Conservation (phyloP, 2,329 filamentous ascomycete species). For the Ophiostoma sp. region DNA sequence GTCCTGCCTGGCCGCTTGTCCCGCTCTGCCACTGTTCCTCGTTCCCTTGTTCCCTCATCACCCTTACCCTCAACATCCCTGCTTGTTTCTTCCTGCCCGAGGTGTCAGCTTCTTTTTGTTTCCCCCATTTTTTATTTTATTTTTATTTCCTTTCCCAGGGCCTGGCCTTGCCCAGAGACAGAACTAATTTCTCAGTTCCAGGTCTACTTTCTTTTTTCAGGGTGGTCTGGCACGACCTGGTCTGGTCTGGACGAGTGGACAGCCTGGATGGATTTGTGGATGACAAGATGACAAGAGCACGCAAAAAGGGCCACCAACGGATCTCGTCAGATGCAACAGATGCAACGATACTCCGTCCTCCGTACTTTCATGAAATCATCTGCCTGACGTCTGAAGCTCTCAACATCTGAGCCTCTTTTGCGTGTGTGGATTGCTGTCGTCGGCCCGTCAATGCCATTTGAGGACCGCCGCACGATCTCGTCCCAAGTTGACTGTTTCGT, state of each 20-base stretch:
- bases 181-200: slow-evolving; percentile 5
- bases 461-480: slow-evolving; percentile 17
- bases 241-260: background rate
- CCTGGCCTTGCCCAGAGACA: background rate
- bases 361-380: background rate
- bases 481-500: slow-evolving; percentile 26
- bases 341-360: background rate
- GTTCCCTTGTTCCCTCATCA: background rate
- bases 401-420: background rate
- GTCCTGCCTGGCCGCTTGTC: slow-evolving; percentile 10
- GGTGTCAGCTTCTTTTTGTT: slow-evolving; percentile 2
- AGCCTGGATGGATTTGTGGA: too few relatives aligned
- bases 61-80: slow-evolving; percentile 2
- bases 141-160: background rate
- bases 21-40: background rate
- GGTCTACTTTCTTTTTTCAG: background rate
- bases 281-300: background rate
- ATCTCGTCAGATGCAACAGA: background rate
- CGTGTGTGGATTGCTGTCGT: background rate
- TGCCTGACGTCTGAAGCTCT: background rate
- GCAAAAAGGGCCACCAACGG: background rate
- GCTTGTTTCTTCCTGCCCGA: slow-evolving; percentile 2
- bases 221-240: background rate
- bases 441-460: slow-evolving; percentile 8
- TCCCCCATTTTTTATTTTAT: slow-evolving; percentile 6